Conservation (phyloP, 2,329 filamentous ascomycete genomes). For the Neofusicoccum laricinum region DNA sequence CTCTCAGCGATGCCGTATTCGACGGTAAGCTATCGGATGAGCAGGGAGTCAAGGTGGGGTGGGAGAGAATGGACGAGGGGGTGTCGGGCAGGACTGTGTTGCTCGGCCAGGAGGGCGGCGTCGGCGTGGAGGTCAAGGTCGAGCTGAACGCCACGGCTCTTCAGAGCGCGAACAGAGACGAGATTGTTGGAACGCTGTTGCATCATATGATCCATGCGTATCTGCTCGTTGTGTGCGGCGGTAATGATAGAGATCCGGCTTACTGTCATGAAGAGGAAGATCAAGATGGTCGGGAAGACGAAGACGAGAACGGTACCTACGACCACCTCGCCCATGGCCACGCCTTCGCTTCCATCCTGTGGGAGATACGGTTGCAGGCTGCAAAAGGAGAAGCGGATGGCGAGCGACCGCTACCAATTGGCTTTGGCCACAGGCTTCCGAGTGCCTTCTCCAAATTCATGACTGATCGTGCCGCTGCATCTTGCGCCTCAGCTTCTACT, state of each 20-base stretch:
- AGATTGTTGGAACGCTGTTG: conserved; percentile 37
- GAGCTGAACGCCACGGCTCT: conserved; percentile 28
- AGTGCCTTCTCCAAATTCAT: background rate
- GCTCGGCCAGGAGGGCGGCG: conserved; percentile 29
- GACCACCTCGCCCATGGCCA: conserved; percentile 34
- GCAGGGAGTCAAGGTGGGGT: conserved; percentile 34
- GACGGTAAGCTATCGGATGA: conserved; percentile 33
- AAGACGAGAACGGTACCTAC: conserved; percentile 26
- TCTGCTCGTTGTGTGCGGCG: conserved; percentile 42
- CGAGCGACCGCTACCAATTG: conserved; percentile 27
- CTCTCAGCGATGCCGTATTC: conserved; percentile 37
- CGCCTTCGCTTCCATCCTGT: conserved; percentile 41
- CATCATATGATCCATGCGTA: conserved; percentile 48
- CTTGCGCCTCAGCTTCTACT: conserved; percentile 17
- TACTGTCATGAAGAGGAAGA: too few relatives aligned
- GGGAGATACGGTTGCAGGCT: conserved; percentile 35
- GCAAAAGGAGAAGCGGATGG: conserved; percentile 22
- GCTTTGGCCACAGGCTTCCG: conserved; percentile 28
- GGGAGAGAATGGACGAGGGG: conserved; percentile 23
- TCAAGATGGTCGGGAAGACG: conserved; percentile 16
- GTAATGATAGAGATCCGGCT: background rate
- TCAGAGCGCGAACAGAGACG: conserved; percentile 26
- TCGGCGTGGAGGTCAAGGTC: too few relatives aligned
- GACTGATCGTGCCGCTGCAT: background rate
- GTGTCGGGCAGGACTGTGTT: conserved; percentile 37